phyloP scores from a whole-genome alignment of 2,329 filamentous ascomycete genomes.

The Hawksworthiomyces lignivorus region DNA sequence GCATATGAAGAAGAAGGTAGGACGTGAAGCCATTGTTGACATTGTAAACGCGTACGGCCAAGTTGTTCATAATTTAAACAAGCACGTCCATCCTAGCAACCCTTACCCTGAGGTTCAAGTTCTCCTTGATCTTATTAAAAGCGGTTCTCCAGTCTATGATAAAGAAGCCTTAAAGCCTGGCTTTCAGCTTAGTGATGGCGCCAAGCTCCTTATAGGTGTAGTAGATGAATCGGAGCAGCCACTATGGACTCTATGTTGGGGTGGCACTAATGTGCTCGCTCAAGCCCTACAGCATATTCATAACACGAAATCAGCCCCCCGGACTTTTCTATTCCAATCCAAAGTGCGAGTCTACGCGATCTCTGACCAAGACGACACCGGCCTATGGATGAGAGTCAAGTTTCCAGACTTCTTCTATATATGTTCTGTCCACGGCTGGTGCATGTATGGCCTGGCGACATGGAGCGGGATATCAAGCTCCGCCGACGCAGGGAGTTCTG shows the following conservation, averaged over 20 bases:
- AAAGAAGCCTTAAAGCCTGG: too few relatives aligned
- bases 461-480: conserved; percentile 43
- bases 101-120: too few relatives aligned
- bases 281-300: too few relatives aligned
- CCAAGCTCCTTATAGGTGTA: too few relatives aligned
- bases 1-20: conserved; percentile 34
- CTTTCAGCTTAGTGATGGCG: too few relatives aligned
- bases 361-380: conserved; percentile 52
- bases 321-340: too few relatives aligned
- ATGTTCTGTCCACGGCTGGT: conserved; percentile 46
- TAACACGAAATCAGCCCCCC: too few relatives aligned
- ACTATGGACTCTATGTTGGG: too few relatives aligned
- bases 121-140: too few relatives aligned
- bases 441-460: conserved; percentile 43
- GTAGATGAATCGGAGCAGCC: too few relatives aligned
- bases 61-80: conserved; percentile 39
- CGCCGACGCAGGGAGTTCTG: conserved; percentile 33
- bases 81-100: conserved; percentile 35
- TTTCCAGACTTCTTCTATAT: conserved; percentile 53
- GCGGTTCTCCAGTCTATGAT: too few relatives aligned
- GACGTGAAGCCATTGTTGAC: conserved; percentile 33
- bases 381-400: conserved; percentile 44
- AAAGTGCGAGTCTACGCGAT: conserved; percentile 49
- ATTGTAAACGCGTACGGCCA: conserved; percentile 36
- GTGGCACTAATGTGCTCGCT: too few relatives aligned